Conservation (phyloP, 2,329 filamentous ascomycete genomes). For the Hirsutella rhossiliensis region DNA sequence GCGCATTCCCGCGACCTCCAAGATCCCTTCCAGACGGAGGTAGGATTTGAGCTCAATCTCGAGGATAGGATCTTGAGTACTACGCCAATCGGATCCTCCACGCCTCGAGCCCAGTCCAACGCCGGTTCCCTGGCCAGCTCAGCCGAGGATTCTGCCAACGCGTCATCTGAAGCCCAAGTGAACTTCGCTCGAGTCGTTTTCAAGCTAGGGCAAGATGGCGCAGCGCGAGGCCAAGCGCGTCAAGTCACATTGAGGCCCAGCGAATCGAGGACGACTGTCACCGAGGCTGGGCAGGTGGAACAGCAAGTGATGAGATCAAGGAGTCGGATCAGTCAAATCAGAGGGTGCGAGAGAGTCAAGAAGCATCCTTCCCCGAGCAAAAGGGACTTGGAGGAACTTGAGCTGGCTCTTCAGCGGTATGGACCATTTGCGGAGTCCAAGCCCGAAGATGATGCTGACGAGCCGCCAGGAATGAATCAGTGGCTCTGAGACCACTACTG, state of each 20-base stretch:
- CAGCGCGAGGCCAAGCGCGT: background rate
- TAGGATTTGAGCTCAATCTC: constrained; percentile 24
- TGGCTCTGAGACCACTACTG: constrained; percentile 6
- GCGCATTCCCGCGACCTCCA: background rate
- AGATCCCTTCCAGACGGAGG: constrained; percentile 20
- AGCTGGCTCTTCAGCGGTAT: constrained; percentile 21
- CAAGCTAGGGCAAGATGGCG: constrained; percentile 3
- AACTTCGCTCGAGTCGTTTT: constrained; percentile 5
- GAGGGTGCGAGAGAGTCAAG: constrained; percentile 16
- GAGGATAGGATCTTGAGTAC: constrained; percentile 24
- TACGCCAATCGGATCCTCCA: constrained; percentile 24
- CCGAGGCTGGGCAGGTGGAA: constrained; percentile 1
- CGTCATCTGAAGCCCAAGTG: constrained; percentile 2
- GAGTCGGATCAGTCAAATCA: background rate
- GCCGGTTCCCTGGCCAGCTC: constrained; percentile 5
- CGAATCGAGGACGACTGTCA: background rate
- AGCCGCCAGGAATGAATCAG: constrained; percentile 9
- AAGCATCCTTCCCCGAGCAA: constrained; percentile 35
- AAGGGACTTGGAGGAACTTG: constrained; percentile 24
- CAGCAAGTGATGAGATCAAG: background rate
- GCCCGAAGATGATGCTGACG: constrained; percentile 14
- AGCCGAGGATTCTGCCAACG: background rate
- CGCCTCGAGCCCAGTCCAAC: constrained; percentile 18
- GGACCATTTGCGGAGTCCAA: constrained; percentile 9
- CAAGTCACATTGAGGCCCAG: constrained; percentile 2